A percentile compares a stretch with the other conserved stretches of the same genome.
phyloP scores from a whole-genome alignment of 2,329 filamentous ascomycete genomes.

The Penicillium paneum region DNA sequence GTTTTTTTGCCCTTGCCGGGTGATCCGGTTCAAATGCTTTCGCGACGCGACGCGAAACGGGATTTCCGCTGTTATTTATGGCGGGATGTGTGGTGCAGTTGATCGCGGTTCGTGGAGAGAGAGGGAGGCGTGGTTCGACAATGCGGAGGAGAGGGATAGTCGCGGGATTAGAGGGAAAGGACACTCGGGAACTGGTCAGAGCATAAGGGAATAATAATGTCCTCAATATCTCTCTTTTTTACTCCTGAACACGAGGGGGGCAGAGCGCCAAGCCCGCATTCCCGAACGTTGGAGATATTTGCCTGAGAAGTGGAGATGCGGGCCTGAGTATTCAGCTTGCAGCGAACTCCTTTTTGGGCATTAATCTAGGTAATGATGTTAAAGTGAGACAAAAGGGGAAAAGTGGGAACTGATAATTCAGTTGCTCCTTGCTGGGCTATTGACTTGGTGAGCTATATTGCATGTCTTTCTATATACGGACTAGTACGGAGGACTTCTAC shows the following conservation, averaged over 20 bases:
- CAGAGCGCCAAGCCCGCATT: not conserved
- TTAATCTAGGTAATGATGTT: not conserved
- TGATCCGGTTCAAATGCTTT: not conserved
- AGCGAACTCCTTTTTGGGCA: not conserved
- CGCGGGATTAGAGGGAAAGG: not conserved
- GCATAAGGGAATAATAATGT: not conserved
- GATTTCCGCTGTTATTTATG: not conserved
- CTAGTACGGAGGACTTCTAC: not conserved
- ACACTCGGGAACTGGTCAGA: not conserved
- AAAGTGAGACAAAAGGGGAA: not conserved
- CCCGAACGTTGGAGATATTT: not conserved
- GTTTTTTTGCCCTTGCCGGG: not conserved
- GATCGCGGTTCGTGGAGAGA: not conserved
- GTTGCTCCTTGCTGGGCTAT: not conserved
- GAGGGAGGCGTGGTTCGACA: not conserved
- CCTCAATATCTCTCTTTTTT: not conserved
- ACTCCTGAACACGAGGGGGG: not conserved
- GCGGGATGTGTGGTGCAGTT: not conserved
- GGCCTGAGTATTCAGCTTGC: not conserved
- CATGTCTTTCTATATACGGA: not conserved
- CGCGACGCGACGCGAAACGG: not conserved
- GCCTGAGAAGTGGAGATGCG: not conserved
- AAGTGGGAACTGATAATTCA: not conserved
- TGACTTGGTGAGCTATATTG: constrained; percentile 1
- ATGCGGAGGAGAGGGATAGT: not conserved